These are phyloP conservation scores for Quercus variabilis DNA, from an alignment of 306 rosid genomes.

Conservation along the genomic window DNA sequence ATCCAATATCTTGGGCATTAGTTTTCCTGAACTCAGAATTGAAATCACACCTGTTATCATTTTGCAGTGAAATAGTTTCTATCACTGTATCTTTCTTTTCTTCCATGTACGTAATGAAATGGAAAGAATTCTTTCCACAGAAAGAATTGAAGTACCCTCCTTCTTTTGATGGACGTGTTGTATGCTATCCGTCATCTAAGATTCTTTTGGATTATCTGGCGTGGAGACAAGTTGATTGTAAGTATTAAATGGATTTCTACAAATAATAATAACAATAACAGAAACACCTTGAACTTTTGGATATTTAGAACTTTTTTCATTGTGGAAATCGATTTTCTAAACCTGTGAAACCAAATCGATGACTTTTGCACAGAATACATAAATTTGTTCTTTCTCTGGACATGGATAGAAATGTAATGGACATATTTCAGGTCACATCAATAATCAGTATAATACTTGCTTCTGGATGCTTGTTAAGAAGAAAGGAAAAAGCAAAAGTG, in stretches of 20 bases:
- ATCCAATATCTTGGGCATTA: not conserved
- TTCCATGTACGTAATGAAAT: conserved; percentile 52
- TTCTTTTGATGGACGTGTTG: conserved; percentile 77
- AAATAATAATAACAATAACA: not conserved
- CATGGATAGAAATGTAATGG: not conserved
- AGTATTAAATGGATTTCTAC: conserved; percentile 20
- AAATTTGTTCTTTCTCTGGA: not conserved
- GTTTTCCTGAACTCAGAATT: not conserved
- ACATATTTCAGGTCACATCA: conserved; percentile 58
- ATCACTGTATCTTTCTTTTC: conserved; percentile 65
- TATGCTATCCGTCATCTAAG: conserved; percentile 71
- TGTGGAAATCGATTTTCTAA: not conserved
- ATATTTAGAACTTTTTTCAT: not conserved
- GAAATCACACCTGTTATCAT: not conserved
- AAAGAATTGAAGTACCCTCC: conserved; percentile 61
- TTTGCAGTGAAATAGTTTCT: conserved; percentile 59
- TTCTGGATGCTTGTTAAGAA: conserved; percentile 81
- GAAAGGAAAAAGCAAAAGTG: conserved; percentile 73
- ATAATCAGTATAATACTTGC: conserved; percentile 87
- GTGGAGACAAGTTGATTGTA: conserved; percentile 94
- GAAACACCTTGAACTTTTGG: not conserved
- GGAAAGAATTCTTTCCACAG: conserved; percentile 55
- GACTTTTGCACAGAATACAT: not conserved
- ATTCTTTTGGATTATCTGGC: conserved; percentile 75
- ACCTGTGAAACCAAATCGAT: not conserved